A percentile compares a stretch with the other conserved stretches of the same genome.
These are phyloP conservation scores for Ramularia collo-cygni DNA, from an alignment of 2,329 filamentous ascomycete species.

Conservation along the genomic window DNA sequence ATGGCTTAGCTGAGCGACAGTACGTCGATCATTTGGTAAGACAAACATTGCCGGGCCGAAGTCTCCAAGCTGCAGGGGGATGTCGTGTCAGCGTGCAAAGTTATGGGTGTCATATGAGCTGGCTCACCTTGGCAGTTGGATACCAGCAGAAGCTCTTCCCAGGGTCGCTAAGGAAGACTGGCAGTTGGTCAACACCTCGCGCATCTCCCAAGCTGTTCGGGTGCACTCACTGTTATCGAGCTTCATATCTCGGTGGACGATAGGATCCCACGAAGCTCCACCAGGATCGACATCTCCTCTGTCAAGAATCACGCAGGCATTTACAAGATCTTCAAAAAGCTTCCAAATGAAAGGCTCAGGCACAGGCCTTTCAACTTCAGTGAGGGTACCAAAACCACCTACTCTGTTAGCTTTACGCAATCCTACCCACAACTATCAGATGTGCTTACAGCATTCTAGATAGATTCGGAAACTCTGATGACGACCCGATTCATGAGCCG, in stretches of 20 bases:
- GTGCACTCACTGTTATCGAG: too few species aligned
- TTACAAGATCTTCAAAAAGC: constrained; percentile 1
- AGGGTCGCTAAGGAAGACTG: too few species aligned
- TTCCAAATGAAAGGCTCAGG: neutral
- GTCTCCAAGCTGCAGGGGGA: neutral
- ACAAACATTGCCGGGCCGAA: neutral
- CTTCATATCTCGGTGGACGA: constrained; percentile 1
- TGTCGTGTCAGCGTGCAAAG: too few species aligned
- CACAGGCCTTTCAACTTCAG: neutral
- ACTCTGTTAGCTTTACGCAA: too few species aligned
- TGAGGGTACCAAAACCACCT: too few species aligned
- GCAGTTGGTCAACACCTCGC: too few species aligned
- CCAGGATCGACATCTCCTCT: constrained; percentile 1
- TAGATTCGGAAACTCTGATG: too few species aligned
- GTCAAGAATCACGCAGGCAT: neutral
- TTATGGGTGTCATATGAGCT: too few species aligned
- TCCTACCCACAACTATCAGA: too few species aligned
- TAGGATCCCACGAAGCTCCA: neutral
- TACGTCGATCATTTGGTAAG: neutral
- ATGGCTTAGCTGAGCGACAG: neutral
- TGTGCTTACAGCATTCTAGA: too few species aligned
- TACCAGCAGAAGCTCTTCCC: neutral
- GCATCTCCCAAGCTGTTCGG: too few species aligned
- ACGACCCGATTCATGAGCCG: too few species aligned
- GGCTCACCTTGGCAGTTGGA: constrained; percentile 1